Base-by-base conservation (phyloP, 2,329 filamentous ascomycete genomes). In the Aspergillus sp. region DNA sequence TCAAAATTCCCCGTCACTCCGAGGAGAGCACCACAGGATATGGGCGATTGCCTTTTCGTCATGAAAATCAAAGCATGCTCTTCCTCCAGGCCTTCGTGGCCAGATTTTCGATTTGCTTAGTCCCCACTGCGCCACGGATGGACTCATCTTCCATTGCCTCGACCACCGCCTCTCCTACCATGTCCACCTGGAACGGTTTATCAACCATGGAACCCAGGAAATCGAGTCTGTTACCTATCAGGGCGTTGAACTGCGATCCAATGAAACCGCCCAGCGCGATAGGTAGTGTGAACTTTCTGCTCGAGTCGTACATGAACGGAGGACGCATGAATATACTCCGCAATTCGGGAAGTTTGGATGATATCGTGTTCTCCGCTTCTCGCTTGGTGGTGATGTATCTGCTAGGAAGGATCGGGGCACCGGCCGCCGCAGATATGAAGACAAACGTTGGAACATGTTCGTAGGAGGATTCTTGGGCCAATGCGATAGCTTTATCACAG, bases 361-460 rank as follows among this genome's bases (percentile, higher is more conserved):
- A 76, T 63, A 97, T 90, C 21, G 85, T 81, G 52, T 78, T 81
- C 75, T 99, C 94, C 6, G 94, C 94, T 69, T 96, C 89, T 58
- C 94, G 80, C 76, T 99, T 99, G 13, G 93, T 97, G 34, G 81
- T 83, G 64, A 99, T 90, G 73, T 99, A 99, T 63, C 94, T 81
- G 7, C 79, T 74, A 0, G 94, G 94, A 55, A 99, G 78, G 31
- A 96, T 81, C 0, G 93, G 92, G 1, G 91, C 89, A 3, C 91
- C 93, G 1, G 81, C 90, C 0, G 91, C 89, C 2, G 94, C 94
- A 32, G 91, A 96, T 56, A 99, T 87, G 77, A 91, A 97, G 54
- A 88, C 85, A 69, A 96, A 97, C 0, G 86, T 84, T 16, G 80
- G 75, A 13, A 87, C 86, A 32, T 84, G 79, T 54, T 84, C 83